Base-by-base conservation (phyloP, 345 rosid species). In the Abelmoschus esculentus region DNA sequence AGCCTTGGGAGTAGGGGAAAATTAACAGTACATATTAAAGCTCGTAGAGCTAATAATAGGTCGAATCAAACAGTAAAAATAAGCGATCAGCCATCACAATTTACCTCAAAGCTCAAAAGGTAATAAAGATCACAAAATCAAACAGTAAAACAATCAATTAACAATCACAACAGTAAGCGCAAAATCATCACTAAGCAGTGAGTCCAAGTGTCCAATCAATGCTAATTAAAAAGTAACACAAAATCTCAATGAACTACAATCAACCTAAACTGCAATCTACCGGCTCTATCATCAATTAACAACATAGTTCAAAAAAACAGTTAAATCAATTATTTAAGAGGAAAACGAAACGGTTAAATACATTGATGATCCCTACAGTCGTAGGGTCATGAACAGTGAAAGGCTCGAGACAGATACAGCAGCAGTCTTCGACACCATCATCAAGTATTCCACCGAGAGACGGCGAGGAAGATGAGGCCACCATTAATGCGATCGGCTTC, bases 331-430 rank as follows among this genome's bases (percentile, higher is more conserved):
- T 19, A 18, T 54, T 18, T 54, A 34, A 65, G 32, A 3, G 52
- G 3, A 34, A 1, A 17, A 17, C 40, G 40, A 14, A 4, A 12
- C 36, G 36, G 50, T n/a, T n/a, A n/a, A n/a, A n/a, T n/a, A n/a
- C n/a, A 63, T 74, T 31, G 54, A 52, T 28, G 62, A 73, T 55
- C 47, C 75, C 22, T 72, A 90, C 98, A 74, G 95, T 80, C 73
- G 83, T 74, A 67, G 98, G 98, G 40, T 90, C 82, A 11, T 83
- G 86, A 34, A 75, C 17, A 64, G 86, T 74, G 85, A 90, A 92
- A 73, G 89, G 75, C 69, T 92, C 96, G 73, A 92, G 89, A 72
- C 98, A 92, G 83, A 92, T 88, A 80, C 98, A 90, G 75, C 98
- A 92, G 19, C 82, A 82, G 74, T 92, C 96, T 17, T 87, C 96